Conservation (phyloP, 257 asterid genomes). For the Gentiana straminea region DNA sequence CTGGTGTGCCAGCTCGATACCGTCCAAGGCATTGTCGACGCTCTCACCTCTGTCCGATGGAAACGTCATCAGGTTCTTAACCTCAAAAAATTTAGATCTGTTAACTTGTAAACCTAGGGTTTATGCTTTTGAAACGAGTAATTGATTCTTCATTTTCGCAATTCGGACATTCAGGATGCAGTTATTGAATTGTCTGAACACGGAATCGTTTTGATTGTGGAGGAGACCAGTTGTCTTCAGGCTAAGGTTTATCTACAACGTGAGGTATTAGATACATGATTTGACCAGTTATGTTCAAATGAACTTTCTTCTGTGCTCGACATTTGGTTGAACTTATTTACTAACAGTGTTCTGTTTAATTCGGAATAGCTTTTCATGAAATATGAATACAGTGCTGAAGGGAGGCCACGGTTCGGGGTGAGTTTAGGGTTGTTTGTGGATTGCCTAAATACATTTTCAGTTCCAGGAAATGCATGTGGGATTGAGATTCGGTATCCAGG, state of each 20-base stretch:
- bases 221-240: conserved; percentile 88
- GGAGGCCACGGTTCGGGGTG: conserved; percentile 89
- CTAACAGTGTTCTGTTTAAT: neutral
- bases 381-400: conserved; percentile 64
- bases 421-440: conserved; percentile 87
- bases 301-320: neutral
- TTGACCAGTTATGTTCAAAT: too few species aligned
- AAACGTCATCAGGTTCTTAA: conserved; percentile 68
- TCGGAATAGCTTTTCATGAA: conserved; percentile 51
- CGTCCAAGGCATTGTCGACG: conserved; percentile 88
- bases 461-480: conserved; percentile 53
- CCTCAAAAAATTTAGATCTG: neutral
- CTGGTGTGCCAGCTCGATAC: conserved; percentile 76
- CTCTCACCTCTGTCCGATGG: conserved; percentile 91
- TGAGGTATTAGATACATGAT: conserved; percentile 38
- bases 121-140: neutral
- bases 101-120: neutral
- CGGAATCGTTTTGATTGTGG: conserved; percentile 85
- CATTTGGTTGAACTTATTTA: neutral
- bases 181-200: conserved; percentile 80
- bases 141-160: neutral
- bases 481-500: conserved; percentile 88
- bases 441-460: conserved; percentile 74
- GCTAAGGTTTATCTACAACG: conserved; percentile 86
- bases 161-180: conserved; percentile 48